Conservation (phyloP, 2,329 filamentous ascomycete genomes). For the Clonostachys chloroleuca region DNA sequence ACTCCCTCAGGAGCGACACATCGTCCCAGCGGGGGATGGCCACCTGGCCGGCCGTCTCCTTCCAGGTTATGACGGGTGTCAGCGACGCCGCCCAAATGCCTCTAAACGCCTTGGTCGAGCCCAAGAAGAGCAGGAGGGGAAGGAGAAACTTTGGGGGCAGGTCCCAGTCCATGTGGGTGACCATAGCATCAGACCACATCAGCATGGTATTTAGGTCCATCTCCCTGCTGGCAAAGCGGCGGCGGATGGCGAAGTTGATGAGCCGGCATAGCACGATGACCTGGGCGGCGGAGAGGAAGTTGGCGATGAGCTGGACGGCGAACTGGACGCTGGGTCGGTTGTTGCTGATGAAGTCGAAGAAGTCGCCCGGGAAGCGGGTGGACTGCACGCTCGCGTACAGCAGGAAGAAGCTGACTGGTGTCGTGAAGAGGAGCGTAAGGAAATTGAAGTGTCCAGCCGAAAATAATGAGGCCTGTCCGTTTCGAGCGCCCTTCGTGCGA, state of each 20-base stretch:
- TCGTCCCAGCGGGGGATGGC: conserved; percentile 10
- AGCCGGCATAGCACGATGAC: not conserved
- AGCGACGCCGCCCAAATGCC: conserved; percentile 13
- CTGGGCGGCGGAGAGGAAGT: not conserved
- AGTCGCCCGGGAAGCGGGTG: not conserved
- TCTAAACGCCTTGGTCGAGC: not conserved
- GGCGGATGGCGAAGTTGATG: not conserved
- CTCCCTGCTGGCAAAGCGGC: not conserved
- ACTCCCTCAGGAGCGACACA: conserved; percentile 10
- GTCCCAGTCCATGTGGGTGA: not conserved
- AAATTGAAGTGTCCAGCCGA: not conserved
- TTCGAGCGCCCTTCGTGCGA: not conserved
- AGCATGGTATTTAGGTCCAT: not conserved
- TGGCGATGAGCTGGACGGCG: conserved; percentile 1
- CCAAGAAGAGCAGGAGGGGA: not conserved
- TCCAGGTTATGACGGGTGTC: conserved; percentile 10
- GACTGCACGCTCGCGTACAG: not conserved
- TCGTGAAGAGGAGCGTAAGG: not conserved
- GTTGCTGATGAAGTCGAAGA: not conserved
- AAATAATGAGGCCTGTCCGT: not conserved
- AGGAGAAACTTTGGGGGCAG: not conserved
- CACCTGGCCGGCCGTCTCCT: conserved; percentile 7
- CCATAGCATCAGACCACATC: not conserved
- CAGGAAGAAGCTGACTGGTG: not conserved
- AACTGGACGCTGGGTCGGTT: not conserved